Base-by-base conservation (phyloP, 208 protist species). In the Zelonia costaricensis region DNA sequence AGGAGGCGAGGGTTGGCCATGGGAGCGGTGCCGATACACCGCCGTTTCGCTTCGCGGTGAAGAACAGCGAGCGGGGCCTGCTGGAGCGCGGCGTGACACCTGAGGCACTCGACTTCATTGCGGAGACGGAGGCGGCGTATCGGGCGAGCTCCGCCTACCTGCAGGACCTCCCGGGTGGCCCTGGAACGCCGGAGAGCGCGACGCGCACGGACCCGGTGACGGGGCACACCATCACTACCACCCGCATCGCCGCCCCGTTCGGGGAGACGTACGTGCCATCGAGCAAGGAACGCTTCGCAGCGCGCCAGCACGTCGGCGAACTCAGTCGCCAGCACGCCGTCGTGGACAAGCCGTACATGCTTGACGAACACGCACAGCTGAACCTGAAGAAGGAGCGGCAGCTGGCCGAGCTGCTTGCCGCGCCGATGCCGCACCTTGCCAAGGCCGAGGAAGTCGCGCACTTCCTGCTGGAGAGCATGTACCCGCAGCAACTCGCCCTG, bases 321-420 rank as follows among this genome's bases (percentile, higher is more conserved):
- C 69, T 95, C 16, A 52, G 45, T 2, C 66, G 58, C n/a, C 66
- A 73, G 66, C 58, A 20, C 25, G 23, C 5, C 16, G 15, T 68
- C 9, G 71, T 73, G 31, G 53, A 62, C 42, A 84, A 91, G 45
- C 66, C 69, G 10, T 81, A 45, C 43, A 57, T 83, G 28, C 42
- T 85, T 0, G 73, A 88, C 53, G 80, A 69, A 18, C 70, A 77
- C 22, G 75, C 86, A 1, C 62, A 83, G 53, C 65, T 91, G 39
- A 88, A 84, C 49, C 61, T 95, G 27, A 74, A 74, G n/a, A 84
- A 86, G 57, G 84, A 88, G 65, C 76, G 86, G 3, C 84, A 93
- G 60, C 55, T 93, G 40, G 57, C 60, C 15, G 86, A 89, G 55
- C 54, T 95, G 12, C 62, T 95, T 3, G 64, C 57, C 10, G 62